A percentile compares a stretch with the other conserved stretches of the same genome.
Evolutionary conservation across 768 basidiomycete species (phyloP).

Genomic region (Rhodotorula diobovata): DNA sequence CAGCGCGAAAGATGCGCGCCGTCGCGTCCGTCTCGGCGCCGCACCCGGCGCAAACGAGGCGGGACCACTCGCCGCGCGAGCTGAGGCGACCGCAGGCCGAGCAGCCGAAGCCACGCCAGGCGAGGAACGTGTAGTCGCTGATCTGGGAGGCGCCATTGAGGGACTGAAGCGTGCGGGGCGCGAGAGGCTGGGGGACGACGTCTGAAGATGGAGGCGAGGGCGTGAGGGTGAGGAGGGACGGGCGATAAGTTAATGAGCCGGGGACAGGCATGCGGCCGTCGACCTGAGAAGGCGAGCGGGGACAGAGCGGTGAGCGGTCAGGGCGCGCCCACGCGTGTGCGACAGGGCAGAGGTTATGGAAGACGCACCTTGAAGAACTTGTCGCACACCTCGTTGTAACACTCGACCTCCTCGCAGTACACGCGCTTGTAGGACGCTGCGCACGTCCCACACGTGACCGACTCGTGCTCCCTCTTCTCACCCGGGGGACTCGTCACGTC

Average conservation of each 20-base stretch:
- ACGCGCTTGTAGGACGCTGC: not conserved
- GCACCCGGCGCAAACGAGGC: conserved; percentile 19
- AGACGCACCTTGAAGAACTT: conserved; percentile 28
- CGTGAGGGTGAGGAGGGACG: conserved; percentile 7
- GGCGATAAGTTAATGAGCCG: not conserved
- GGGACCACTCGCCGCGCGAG: conserved; percentile 13
- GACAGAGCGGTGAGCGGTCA: not conserved
- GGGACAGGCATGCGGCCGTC: conserved; percentile 3
- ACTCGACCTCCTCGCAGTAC: conserved; percentile 10
- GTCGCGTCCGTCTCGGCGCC: conserved; percentile 6
- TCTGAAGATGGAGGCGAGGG: not conserved
- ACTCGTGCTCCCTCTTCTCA: too few species aligned
- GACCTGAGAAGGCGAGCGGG: not conserved
- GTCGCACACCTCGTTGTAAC: conserved; percentile 32
- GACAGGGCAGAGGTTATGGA: not conserved
- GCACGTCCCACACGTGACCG: not conserved
- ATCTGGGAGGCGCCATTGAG: not conserved
- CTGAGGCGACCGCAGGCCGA: conserved; percentile 15
- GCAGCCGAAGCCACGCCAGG: conserved; percentile 34
- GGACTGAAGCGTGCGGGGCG: conserved; percentile 14
- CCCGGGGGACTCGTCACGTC: not conserved
- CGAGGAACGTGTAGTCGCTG: not conserved
- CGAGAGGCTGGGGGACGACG: conserved; percentile 13
- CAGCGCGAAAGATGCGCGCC: not conserved
- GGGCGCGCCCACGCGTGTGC: rapidly evolving